Evolutionary conservation across 495 filamentous ascomycete genomes (phyloP).

Genomic region (Podospora appendiculata): DNA sequence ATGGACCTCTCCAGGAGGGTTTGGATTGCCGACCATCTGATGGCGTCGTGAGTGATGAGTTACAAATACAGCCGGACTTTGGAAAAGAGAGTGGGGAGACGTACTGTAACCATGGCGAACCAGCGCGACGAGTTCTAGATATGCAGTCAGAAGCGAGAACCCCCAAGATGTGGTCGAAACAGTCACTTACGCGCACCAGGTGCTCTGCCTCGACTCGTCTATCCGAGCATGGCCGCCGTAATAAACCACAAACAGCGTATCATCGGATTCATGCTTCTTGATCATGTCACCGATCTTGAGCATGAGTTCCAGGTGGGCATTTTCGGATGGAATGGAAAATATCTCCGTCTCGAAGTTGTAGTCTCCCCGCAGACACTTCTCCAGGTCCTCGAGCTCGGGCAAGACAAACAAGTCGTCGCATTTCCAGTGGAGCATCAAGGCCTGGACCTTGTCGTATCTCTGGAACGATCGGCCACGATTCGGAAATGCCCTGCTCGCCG

Average conservation of each 20-base stretch:
- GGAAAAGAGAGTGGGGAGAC: too few relatives aligned
- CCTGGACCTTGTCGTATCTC: constrained; percentile 44
- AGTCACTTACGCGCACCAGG: constrained; percentile 34
- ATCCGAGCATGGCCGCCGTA: constrained; percentile 48
- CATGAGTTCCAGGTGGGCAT: constrained; percentile 43
- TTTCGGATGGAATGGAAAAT: constrained; percentile 43
- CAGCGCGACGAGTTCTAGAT: constrained; percentile 20
- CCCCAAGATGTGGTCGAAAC: too few relatives aligned
- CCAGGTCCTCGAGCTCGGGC: constrained; percentile 42
- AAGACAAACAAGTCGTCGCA: constrained; percentile 47
- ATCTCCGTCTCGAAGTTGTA: constrained; percentile 41
- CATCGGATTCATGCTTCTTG: constrained; percentile 38
- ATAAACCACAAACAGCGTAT: constrained; percentile 45
- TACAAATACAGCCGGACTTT: too few relatives aligned
- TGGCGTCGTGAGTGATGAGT: too few relatives aligned
- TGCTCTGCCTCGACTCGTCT: constrained; percentile 43
- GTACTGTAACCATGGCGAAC: constrained; percentile 36
- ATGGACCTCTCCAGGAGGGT: constrained; percentile 43
- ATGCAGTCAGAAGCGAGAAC: too few relatives aligned
- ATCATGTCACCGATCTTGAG: constrained; percentile 40
- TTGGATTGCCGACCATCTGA: constrained; percentile 44
- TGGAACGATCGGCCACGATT: constrained; percentile 32
- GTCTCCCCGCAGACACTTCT: constrained; percentile 38
- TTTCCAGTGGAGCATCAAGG: constrained; percentile 46
- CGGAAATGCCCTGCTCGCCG: constrained; percentile 42